These are phyloP conservation scores for Pseudocercospora ulei DNA, from an alignment of 2,329 filamentous ascomycete species.

Conservation along the genomic window DNA sequence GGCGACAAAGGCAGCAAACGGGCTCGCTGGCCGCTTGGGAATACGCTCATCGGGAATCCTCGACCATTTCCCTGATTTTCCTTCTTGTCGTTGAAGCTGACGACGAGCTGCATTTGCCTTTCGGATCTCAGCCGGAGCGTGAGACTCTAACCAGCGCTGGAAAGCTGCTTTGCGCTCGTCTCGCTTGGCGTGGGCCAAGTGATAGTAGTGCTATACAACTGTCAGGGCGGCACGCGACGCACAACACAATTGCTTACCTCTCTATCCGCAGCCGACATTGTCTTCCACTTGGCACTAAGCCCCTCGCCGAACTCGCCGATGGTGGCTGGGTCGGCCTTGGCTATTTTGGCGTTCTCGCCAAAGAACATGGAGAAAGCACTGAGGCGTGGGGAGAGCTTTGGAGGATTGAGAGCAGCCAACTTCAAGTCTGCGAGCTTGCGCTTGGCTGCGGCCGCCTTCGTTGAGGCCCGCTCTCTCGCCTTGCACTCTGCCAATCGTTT, in stretches of 20 bases:
- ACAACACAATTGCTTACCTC: constrained; percentile 35
- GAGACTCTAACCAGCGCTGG: constrained; percentile 46
- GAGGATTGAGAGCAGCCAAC: constrained; percentile 34
- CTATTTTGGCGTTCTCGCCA: constrained; percentile 29
- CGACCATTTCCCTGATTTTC: constrained; percentile 18
- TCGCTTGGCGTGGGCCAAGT: constrained; percentile 42
- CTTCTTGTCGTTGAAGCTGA: constrained; percentile 27
- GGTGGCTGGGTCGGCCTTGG: background rate
- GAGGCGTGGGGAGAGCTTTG: constrained; percentile 16
- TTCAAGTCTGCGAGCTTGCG: constrained; percentile 33
- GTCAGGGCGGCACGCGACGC: constrained; percentile 4
- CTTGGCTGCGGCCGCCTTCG: constrained; percentile 22
- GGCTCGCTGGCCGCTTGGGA: constrained; percentile 38
- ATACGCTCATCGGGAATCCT: constrained; percentile 49
- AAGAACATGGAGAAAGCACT: constrained; percentile 30
- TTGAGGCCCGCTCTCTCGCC: constrained; percentile 12
- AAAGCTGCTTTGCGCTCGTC: constrained; percentile 40
- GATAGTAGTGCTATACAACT: constrained; percentile 44
- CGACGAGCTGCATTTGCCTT: constrained; percentile 51
- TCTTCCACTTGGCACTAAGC: constrained; percentile 41
- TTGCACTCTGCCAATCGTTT: constrained; percentile 10
- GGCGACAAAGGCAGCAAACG: constrained; percentile 40
- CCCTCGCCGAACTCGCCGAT: constrained; percentile 35
- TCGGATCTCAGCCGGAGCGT: constrained; percentile 50
- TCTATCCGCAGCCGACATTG: constrained; percentile 38